Evolutionary conservation across 108 stramenopile species (phyloP), one percentile per base, ranked within the genome.

Genomic region (Poteriospumella lacustris): DNA sequence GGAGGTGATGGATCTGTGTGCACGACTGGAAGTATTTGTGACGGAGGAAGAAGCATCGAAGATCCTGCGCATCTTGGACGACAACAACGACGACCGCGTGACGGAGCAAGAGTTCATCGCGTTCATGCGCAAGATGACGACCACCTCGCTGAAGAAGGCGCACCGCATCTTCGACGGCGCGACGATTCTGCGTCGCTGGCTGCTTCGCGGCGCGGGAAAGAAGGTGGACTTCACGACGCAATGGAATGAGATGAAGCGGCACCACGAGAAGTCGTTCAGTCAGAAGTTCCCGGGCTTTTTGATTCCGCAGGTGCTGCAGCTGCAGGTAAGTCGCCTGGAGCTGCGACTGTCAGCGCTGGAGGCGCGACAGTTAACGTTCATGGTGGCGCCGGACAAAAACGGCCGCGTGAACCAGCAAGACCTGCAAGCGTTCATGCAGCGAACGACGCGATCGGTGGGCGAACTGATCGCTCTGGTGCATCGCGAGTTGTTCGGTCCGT

Each of bases 371-470:
- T 38, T 73, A 24, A 38, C 70, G 5, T 52, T 73, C 9, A 24
- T 73, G 40, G 36, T 73, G 31, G 70, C 70, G 9, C 70, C 70
- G 33, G 70, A 73, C 31, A 44, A 73, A 24, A 52, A 44, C 24
- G 70, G 70, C 31, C 36, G 70, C 12, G 41, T 73, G 9, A 24
- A 52, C 42, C 70, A 34, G 42, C 3, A n/a, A 42, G 70, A 73
- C 38, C 28, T 73, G 31, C 44, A 73, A 26, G 36, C 47, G 5
- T 73, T 73, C 70, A 73, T 73, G 70, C 9, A 5, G 36, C 12
- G 40, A 36, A 73, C 31, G 12, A 33, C 31, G 9, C 36, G 70
- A 44, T 36, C 41, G 36, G 5, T 73, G 26, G 70, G 70, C 9
- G 70, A 73, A 56, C 41, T 73, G 3, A 5, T 73, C 26, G 44